Conservation (phyloP, 2,329 filamentous ascomycete genomes). For the Phyllachora maydis region DNA sequence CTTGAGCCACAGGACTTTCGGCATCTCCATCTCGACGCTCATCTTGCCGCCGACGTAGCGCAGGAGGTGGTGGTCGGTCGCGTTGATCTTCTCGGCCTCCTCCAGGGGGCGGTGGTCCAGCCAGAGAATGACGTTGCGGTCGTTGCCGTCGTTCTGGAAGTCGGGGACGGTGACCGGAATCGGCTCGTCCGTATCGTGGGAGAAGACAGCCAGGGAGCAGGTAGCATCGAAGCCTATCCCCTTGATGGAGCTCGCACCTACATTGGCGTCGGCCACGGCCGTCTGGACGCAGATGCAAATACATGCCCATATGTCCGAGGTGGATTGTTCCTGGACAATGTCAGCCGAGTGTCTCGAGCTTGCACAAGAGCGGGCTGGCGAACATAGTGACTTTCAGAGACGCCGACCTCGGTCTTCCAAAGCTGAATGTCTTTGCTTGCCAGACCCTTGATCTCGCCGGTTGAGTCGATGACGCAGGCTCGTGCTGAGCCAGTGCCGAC, state of each 20-base stretch:
- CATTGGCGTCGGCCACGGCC: conserved; percentile 62
- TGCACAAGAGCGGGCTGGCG: too few relatives aligned
- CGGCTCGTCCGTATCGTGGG: conserved; percentile 74
- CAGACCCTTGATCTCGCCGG: conserved; percentile 67
- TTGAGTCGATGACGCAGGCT: conserved; percentile 84
- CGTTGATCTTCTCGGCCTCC: conserved; percentile 87
- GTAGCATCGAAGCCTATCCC: conserved; percentile 96
- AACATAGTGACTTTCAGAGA: conserved; percentile 36
- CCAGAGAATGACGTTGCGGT: conserved; percentile 93
- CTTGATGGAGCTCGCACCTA: conserved; percentile 55
- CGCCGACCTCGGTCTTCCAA: conserved; percentile 57
- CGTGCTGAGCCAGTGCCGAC: conserved; percentile 90
- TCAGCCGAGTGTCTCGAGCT: background rate
- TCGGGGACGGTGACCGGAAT: conserved; percentile 75
- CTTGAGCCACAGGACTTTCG: conserved; percentile 96
- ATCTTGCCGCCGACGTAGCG: conserved; percentile 95
- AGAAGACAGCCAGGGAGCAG: conserved; percentile 89
- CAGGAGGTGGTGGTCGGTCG: conserved; percentile 76
- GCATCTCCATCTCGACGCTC: conserved; percentile 99
- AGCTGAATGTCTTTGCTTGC: conserved; percentile 59
- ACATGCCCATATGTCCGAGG: conserved; percentile 86
- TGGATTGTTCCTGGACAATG: conserved; percentile 70
- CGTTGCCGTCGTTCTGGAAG: conserved; percentile 61
- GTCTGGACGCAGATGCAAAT: conserved; percentile 78
- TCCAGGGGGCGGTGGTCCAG: conserved; percentile 83